phyloP scores from a whole-genome alignment of 2,329 filamentous ascomycete genomes.

The Botrytis tulipae region DNA sequence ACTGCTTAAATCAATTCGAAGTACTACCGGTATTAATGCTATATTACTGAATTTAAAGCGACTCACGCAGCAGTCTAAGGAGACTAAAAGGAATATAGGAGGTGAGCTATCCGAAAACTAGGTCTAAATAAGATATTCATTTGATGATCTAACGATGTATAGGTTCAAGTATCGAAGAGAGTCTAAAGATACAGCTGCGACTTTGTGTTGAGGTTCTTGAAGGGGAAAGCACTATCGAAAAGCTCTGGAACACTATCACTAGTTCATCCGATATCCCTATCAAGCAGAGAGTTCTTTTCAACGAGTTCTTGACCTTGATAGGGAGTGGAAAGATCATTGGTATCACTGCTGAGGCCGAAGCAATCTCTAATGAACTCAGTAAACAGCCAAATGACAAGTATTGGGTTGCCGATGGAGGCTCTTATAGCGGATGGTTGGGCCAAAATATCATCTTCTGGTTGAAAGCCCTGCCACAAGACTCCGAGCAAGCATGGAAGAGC shows the following conservation, averaged over 20 bases:
- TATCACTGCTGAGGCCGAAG: constrained; percentile 53
- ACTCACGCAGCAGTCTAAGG: constrained; percentile 53
- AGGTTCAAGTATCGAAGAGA: constrained; percentile 37
- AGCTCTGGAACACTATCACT: constrained; percentile 47
- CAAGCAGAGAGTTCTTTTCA: constrained; percentile 58
- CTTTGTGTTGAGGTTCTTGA: constrained; percentile 46
- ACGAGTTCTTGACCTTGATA: constrained; percentile 57
- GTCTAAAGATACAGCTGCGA: constrained; percentile 43
- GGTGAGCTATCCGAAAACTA: not conserved
- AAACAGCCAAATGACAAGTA: constrained; percentile 29
- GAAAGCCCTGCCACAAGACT: constrained; percentile 24
- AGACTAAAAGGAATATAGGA: constrained; percentile 32
- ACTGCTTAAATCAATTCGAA: constrained; percentile 66
- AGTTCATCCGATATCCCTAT: constrained; percentile 37
- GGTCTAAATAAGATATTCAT: not conserved
- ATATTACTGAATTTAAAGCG: constrained; percentile 66
- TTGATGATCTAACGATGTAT: not conserved
- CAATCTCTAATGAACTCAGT: constrained; percentile 39
- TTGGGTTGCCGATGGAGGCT: constrained; percentile 37
- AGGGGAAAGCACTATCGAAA: constrained; percentile 43
- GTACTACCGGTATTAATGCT: constrained; percentile 75
- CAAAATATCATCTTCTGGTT: constrained; percentile 36
- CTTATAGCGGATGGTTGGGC: constrained; percentile 37
- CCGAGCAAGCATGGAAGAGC: constrained; percentile 31
- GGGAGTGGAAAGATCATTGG: constrained; percentile 60